Conservation (phyloP, 176 grass and related monocot species). For the Guadua angustifolia region DNA sequence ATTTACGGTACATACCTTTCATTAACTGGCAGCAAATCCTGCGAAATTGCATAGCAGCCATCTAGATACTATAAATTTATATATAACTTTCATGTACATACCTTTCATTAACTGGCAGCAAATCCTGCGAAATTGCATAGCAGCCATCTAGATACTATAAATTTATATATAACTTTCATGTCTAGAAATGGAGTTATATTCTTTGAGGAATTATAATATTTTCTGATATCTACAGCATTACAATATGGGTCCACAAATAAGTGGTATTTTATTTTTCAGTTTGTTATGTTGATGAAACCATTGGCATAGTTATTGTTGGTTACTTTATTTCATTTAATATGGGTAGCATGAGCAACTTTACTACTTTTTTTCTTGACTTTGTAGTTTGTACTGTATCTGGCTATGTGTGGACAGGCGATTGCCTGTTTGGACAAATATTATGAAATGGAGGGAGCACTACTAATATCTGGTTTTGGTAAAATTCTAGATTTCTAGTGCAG, state of each 20-base stretch:
- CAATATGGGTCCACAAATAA: neutral
- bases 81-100: neutral
- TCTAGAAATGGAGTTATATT: neutral
- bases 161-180: neutral
- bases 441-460: neutral
- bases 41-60: neutral
- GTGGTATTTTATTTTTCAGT: neutral
- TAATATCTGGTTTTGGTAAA: neutral
- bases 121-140: neutral
- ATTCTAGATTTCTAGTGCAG: neutral
- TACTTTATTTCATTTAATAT: slow-evolving; percentile 1
- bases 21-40: neutral
- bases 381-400: slow-evolving; percentile 9
- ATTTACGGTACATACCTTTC: neutral
- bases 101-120: neutral
- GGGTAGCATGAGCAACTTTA: neutral
- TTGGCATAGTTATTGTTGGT: neutral
- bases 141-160: neutral
- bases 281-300: neutral
- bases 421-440: slow-evolving; percentile 3
- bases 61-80: neutral
- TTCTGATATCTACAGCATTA: neutral
- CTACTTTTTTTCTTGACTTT: neutral
- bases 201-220: neutral
- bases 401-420: neutral